Evolutionary conservation across 257 asterid species (phyloP).

Genomic region (Haberlea rhodopensis): DNA sequence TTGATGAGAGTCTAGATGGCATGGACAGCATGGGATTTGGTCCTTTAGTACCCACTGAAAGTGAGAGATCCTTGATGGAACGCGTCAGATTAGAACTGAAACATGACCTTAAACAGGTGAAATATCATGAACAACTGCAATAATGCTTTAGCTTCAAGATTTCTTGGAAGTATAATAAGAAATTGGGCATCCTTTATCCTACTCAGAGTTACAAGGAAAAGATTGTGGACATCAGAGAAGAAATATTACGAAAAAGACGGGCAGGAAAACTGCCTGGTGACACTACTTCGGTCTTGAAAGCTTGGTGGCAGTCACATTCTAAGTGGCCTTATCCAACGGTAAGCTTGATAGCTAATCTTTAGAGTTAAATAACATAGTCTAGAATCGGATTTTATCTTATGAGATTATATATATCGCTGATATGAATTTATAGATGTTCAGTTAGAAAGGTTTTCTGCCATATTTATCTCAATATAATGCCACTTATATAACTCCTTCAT

Average conservation of each 20-base stretch:
- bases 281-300: conserved; percentile 53
- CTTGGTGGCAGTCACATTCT: conserved; percentile 60
- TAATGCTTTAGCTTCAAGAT: not conserved
- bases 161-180: not conserved
- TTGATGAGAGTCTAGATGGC: conserved; percentile 46
- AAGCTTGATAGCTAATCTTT: conserved; percentile 13
- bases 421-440: not conserved
- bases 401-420: not conserved
- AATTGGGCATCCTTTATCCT: not conserved
- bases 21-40: conserved; percentile 49
- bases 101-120: conserved; percentile 51
- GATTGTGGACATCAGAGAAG: conserved; percentile 60
- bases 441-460: not conserved
- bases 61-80: conserved; percentile 59
- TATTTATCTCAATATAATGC: not conserved
- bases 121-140: not conserved
- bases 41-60: conserved; percentile 53
- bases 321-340: conserved; percentile 72
- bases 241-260: conserved; percentile 58
- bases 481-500: not conserved
- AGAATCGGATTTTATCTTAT: not conserved
- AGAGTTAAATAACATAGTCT: not conserved
- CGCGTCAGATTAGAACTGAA: conserved; percentile 63
- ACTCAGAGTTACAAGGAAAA: conserved; percentile 58
- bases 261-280: conserved; percentile 68